Conservation (phyloP, 768 basidiomycete genomes). For the Trametes coccinea region DNA sequence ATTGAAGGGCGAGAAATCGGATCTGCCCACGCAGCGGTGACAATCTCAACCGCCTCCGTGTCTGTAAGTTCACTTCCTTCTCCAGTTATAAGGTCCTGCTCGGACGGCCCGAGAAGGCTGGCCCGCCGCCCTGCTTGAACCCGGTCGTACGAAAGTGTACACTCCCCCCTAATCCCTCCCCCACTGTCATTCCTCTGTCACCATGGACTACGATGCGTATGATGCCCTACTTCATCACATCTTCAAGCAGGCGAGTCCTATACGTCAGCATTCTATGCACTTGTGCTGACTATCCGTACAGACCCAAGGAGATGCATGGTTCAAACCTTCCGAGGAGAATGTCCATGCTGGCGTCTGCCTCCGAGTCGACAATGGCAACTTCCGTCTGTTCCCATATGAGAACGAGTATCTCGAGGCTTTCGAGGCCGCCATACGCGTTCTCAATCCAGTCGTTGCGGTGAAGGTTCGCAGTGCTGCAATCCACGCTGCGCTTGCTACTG, state of each 20-base stretch:
- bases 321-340: slow-evolving; percentile 83
- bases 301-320: slow-evolving; percentile 86
- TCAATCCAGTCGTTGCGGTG: slow-evolving; percentile 86
- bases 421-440: slow-evolving; percentile 68
- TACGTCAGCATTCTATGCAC: slow-evolving; percentile 3
- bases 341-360: slow-evolving; percentile 78
- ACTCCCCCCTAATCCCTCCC: slow-evolving; percentile 18
- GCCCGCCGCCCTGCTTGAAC: slow-evolving; percentile 18
- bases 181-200: slow-evolving; percentile 15
- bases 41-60: not conserved
- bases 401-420: slow-evolving; percentile 80
- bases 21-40: slow-evolving; percentile 6
- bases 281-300: slow-evolving; percentile 29
- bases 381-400: slow-evolving; percentile 85
- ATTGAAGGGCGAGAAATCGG: slow-evolving; percentile 1
- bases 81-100: slow-evolving; percentile 10
- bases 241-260: slow-evolving; percentile 61
- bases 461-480: slow-evolving; percentile 79
- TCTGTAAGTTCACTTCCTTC: not conserved
- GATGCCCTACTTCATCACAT: slow-evolving; percentile 81
- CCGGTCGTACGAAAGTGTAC: slow-evolving; percentile 11
- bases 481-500: slow-evolving; percentile 71
- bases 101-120: slow-evolving; percentile 1
- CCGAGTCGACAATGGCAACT: slow-evolving; percentile 64
- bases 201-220: slow-evolving; percentile 78